Percentiles rank a stretch among this genome's conserved stretches.
Evolutionary conservation across 2,329 filamentous ascomycete species (phyloP).

Genomic region (Diaporthe eres): DNA sequence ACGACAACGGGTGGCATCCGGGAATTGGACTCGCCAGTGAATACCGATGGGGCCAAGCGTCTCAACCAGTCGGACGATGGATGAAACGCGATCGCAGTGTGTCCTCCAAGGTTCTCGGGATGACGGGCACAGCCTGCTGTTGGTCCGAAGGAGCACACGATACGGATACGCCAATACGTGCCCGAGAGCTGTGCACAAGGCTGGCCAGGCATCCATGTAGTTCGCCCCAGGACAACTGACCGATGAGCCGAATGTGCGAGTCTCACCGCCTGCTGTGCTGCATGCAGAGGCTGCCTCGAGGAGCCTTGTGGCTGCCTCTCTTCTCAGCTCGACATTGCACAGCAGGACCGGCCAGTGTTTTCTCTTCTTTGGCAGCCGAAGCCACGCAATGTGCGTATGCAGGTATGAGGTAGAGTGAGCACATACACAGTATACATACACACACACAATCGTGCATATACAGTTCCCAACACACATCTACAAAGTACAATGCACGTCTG

Average conservation of each 20-base stretch:
- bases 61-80: constrained; percentile 15
- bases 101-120: not conserved
- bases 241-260: constrained; percentile 1
- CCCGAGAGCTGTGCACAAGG: constrained; percentile 5
- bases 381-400: constrained; percentile 2
- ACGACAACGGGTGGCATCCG: constrained; percentile 2
- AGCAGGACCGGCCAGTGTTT: not conserved
- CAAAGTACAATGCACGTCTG: constrained; percentile 1
- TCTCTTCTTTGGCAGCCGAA: not conserved
- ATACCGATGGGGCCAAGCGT: constrained; percentile 15
- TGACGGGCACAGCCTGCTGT: constrained; percentile 22
- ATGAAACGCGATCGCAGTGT: constrained; percentile 22
- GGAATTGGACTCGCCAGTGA: not conserved
- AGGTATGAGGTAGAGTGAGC: not conserved
- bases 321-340: constrained; percentile 20
- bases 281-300: constrained; percentile 16
- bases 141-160: constrained; percentile 29
- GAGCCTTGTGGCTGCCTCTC: constrained; percentile 17
- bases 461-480: not conserved
- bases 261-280: constrained; percentile 20
- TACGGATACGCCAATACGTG: constrained; percentile 16
- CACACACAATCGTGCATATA: not conserved
- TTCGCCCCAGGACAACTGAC: not conserved
- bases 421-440: not conserved
- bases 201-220: constrained; percentile 21